Evolutionary conservation across 441 rosid genomes (phyloP), one percentile per base, ranked within the genome.

Genomic region (California macrophylla): DNA sequence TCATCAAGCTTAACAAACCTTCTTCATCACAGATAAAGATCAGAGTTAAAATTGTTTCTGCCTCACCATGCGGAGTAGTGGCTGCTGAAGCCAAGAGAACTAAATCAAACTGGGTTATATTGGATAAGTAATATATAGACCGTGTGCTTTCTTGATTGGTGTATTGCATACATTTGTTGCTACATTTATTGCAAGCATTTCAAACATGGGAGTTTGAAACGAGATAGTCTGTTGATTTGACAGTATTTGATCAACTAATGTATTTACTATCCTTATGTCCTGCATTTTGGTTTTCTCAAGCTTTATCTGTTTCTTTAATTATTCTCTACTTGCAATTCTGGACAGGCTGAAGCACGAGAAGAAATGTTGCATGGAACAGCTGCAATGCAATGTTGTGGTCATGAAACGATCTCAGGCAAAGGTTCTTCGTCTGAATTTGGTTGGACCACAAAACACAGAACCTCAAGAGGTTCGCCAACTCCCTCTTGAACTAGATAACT

Each of bases 311-410:
- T 72, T 69, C 50, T 77, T 60, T 1, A 70, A 64, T 21, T 72
- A 47, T 6, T 66, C 21, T 69, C 62, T 60, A 12, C 56, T 77
- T 69, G n/a, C 66, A 70, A 71, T 74, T 66, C 24, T 77, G 71
- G 72, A 32, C 83, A 95, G 88, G 75, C 86, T 95, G 54, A 92
- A 84, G 76, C 80, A 85, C 0, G 99, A 95, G 83, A 95, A 85
- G 77, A 92, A 82, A 80, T 36, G 80, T 62, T 90, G 98, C 84
- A 87, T 87, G 80, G 96, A 90, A 72, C 95, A 92, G 74, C 75
- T 95, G 80, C 96, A 90, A 66, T 95, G 99, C 79, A 95, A 95
- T 82, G 85, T 95, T 72, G 98, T 92, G 79, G 91, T 87, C 34
- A 92, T 92, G 91, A 91, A 89, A 79, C 89, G 88, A 64, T 84